Evolutionary conservation across 108 stramenopile genomes (phyloP).

Genomic region (Cyclotella distinguenda): DNA sequence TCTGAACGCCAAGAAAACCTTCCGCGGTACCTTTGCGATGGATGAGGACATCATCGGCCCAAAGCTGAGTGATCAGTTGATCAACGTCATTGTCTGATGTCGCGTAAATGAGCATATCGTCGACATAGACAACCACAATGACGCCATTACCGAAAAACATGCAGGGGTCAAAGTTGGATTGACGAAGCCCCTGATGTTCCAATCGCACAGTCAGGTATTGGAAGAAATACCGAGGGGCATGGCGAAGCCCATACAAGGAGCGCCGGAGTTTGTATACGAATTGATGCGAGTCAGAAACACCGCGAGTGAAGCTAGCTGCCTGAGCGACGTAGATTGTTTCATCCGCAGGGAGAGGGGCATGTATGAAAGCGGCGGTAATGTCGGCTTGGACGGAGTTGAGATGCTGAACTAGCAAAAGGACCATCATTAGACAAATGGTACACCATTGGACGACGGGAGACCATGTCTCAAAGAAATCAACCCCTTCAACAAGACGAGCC

Average conservation of each 20-base stretch:
- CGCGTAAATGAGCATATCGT: conserved; percentile 30
- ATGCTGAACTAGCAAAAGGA: conserved; percentile 5
- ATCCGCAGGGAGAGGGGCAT: conserved; percentile 33
- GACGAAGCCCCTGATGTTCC: conserved; percentile 8
- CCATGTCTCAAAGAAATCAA: conserved; percentile 43
- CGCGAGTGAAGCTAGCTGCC: conserved; percentile 22
- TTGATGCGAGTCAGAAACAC: too few species aligned
- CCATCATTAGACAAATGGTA: conserved; percentile 37
- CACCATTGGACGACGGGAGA: conserved; percentile 57
- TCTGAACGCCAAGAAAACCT: conserved; percentile 33
- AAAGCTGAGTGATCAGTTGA: not conserved
- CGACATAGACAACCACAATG: conserved; percentile 45
- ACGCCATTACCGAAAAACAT: conserved; percentile 25
- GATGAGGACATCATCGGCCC: conserved; percentile 7
- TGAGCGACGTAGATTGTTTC: conserved; percentile 45
- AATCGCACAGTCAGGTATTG: conserved; percentile 20
- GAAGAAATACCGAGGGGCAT: conserved; percentile 46
- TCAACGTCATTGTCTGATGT: conserved; percentile 4
- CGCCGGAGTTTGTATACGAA: conserved; percentile 19
- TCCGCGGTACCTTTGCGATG: conserved; percentile 11
- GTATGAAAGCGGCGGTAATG: conserved; percentile 52
- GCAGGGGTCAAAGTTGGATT: conserved; percentile 41
- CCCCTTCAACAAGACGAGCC: conserved; percentile 42
- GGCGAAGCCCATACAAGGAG: conserved; percentile 40
- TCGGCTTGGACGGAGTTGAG: conserved; percentile 20